A percentile compares a stretch with the other conserved stretches of the same genome.
phyloP scores from a whole-genome alignment of 2,329 filamentous ascomycete species.

The Exophiala viscosa region DNA sequence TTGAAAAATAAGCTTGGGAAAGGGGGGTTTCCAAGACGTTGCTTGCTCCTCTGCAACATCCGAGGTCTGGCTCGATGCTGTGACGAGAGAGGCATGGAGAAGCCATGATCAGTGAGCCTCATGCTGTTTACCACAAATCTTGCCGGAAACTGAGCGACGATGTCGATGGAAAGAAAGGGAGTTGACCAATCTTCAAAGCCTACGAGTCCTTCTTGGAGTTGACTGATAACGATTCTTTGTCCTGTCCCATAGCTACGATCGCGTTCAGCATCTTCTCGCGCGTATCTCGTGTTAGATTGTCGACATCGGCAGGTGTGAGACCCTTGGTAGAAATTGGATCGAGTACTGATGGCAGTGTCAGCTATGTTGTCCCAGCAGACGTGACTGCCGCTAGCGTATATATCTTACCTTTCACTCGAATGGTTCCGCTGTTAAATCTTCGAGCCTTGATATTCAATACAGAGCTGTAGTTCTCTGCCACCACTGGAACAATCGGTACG shows the following conservation, averaged over 20 bases:
- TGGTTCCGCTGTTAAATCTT: constrained; percentile 63
- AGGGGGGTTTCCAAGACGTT: no score
- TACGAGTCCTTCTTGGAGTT: constrained; percentile 12
- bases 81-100: no score
- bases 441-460: constrained; percentile 62
- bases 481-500: constrained; percentile 85
- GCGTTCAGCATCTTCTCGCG: constrained; percentile 71
- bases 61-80: no score
- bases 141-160: no score
- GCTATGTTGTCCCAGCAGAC: not conserved
- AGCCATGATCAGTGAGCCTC: no score
- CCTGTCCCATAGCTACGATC: constrained; percentile 39
- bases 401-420: constrained; percentile 69
- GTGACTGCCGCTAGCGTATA: not conserved
- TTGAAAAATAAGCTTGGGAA: no score
- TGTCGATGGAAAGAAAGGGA: no score
- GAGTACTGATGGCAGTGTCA: constrained; percentile 55
- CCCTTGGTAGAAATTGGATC: constrained; percentile 74
- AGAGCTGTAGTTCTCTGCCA: constrained; percentile 75
- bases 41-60: no score
- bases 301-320: constrained; percentile 72
- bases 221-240: constrained; percentile 13
- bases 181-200: no score
- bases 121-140: no score
- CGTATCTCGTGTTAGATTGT: constrained; percentile 64